phyloP scores from a whole-genome alignment of 345 rosid genomes.

The Lumnitzera racemosa region DNA sequence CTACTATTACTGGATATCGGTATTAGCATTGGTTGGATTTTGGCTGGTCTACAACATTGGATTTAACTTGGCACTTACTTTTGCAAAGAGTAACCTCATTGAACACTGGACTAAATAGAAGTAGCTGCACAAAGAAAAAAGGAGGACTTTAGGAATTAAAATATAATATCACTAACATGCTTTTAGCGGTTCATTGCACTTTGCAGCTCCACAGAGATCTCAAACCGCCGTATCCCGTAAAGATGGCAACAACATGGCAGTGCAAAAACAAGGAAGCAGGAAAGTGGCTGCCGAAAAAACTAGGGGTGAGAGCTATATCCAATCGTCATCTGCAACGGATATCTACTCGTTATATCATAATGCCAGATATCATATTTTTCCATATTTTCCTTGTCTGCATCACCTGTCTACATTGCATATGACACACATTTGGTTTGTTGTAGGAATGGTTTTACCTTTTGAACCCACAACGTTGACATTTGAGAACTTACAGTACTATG shows the following conservation, averaged over 20 bases:
- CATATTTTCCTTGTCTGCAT: background rate
- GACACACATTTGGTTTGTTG: conserved; percentile 1
- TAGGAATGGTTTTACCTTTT: conserved; percentile 26
- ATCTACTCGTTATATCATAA: background rate
- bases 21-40: conserved; percentile 29
- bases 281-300: conserved; percentile 6
- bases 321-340: background rate
- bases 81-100: conserved; percentile 15
- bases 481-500: conserved; percentile 20
- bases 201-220: conserved; percentile 29
- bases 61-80: conserved; percentile 29
- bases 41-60: conserved; percentile 29
- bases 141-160: too few species aligned
- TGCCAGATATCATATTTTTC: background rate
- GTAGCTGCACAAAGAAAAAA: too few species aligned
- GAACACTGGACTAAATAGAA: background rate
- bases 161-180: background rate
- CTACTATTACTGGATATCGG: conserved; percentile 30
- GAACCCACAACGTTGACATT: conserved; percentile 27
- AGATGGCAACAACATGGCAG: background rate
- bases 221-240: conserved; percentile 18
- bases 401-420: background rate
- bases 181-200: background rate
- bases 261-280: conserved; percentile 8
- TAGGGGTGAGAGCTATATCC: conserved; percentile 15